These are phyloP conservation scores for Boletus smithii DNA, from an alignment of 1,284 basidiomycete genomes.

Conservation along the genomic window DNA sequence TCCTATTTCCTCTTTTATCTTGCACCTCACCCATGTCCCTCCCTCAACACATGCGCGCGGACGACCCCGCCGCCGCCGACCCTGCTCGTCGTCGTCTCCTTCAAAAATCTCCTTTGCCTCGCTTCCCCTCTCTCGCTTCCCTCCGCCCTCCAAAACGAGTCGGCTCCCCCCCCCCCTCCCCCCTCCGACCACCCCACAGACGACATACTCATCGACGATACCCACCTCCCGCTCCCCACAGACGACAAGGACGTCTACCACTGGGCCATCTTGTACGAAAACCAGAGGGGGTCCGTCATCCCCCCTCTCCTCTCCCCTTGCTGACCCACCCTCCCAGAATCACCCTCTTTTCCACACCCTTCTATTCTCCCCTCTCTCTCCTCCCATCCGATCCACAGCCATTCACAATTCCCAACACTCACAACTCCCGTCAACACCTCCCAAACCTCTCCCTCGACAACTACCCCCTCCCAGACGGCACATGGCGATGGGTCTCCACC, in stretches of 20 bases:
- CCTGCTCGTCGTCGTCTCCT: constrained; percentile 44
- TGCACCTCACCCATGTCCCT: constrained; percentile 23
- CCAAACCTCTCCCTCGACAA: constrained; percentile 55
- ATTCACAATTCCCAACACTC: constrained; percentile 59
- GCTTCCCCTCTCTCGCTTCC: constrained; percentile 34
- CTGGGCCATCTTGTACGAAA: constrained; percentile 76
- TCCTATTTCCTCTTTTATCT: constrained; percentile 10
- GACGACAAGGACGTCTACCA: constrained; percentile 52
- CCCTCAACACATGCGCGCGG: constrained; percentile 31
- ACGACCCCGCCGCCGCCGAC: constrained; percentile 41
- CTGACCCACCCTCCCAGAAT: constrained; percentile 41
- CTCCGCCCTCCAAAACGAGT: neutral
- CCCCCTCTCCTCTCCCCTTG: neutral
- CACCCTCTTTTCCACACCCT: constrained; percentile 68
- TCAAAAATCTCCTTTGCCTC: constrained; percentile 32
- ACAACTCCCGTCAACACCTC: constrained; percentile 41
- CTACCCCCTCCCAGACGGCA: constrained; percentile 77
- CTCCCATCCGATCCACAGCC: constrained; percentile 72
- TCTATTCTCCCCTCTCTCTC: constrained; percentile 67
- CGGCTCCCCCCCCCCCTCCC: neutral
- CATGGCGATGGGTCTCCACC: constrained; percentile 75
- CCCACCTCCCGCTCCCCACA: constrained; percentile 28
- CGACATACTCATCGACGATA: constrained; percentile 39
- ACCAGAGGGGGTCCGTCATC: constrained; percentile 67
- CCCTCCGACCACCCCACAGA: constrained; percentile 1